A percentile compares a stretch with the other conserved stretches of the same genome.
phyloP scores from a whole-genome alignment of 148 eudicot species.

The Rhododendron griersonianum region DNA sequence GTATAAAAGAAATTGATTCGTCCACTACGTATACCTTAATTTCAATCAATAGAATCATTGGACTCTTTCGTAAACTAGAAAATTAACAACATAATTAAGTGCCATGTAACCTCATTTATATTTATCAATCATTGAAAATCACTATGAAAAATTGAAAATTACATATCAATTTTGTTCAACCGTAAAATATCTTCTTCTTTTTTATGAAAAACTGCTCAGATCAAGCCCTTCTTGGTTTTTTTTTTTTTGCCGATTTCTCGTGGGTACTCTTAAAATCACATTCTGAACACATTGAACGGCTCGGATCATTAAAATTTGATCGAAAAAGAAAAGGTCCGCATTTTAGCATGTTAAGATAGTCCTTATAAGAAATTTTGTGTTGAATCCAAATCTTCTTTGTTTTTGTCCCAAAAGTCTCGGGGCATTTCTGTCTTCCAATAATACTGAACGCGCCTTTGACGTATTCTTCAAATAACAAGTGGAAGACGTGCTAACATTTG shows the following conservation, averaged over 20 bases:
- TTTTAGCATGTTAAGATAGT: too few relatives aligned
- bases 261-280: too few relatives aligned
- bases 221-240: too few relatives aligned
- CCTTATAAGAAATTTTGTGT: too few relatives aligned
- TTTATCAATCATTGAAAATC: background rate
- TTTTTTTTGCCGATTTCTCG: too few relatives aligned
- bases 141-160: background rate
- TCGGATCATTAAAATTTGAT: too few relatives aligned
- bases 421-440: background rate
- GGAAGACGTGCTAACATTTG: constrained; percentile 3
- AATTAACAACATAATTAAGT: too few relatives aligned
- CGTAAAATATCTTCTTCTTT: background rate
- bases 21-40: background rate
- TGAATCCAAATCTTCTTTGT: too few relatives aligned
- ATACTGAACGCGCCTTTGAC: background rate
- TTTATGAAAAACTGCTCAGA: background rate
- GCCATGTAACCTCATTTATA: background rate
- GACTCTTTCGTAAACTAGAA: background rate
- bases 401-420: background rate
- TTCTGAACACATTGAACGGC: too few relatives aligned
- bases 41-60: background rate
- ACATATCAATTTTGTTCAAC: background rate
- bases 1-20: background rate
- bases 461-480: background rate
- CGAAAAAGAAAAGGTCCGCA: too few relatives aligned